phyloP scores from a whole-genome alignment of 768 basidiomycete species.

The Stropharia rugosoannulata region DNA sequence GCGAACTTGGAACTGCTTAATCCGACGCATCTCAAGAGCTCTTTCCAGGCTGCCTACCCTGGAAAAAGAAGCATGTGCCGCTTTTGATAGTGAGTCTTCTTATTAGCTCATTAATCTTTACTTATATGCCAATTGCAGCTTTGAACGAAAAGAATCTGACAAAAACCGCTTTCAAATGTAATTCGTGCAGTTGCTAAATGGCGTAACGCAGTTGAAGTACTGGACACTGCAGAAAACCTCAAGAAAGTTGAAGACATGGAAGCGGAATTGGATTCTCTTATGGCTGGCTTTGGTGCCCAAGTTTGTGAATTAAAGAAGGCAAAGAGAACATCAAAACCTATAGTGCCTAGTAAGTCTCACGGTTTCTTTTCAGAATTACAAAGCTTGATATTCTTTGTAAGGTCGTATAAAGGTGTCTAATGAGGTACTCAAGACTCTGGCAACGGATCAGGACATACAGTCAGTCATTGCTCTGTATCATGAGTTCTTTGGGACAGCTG shows the following conservation, averaged over 20 bases:
- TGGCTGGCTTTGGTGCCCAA: conserved; percentile 13
- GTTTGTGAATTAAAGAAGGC: neutral
- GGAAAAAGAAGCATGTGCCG: neutral
- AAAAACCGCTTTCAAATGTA: conserved; percentile 12
- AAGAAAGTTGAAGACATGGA: conserved; percentile 14
- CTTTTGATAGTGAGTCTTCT: conserved; percentile 11
- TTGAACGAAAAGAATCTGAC: conserved; percentile 13
- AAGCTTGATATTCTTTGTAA: neutral
- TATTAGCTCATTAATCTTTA: neutral
- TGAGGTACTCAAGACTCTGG: conserved; percentile 9
- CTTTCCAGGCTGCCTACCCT: neutral
- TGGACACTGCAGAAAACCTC: conserved; percentile 1
- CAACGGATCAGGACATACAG: conserved; percentile 14
- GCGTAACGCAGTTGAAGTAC: conserved; percentile 10
- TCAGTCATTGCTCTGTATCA: conserved; percentile 17
- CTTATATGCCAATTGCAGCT: conserved; percentile 1
- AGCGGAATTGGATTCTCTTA: conserved; percentile 13
- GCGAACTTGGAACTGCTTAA: conserved; percentile 7
- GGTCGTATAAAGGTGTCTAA: neutral
- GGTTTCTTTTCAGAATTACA: neutral
- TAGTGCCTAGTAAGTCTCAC: neutral
- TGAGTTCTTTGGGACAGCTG: conserved; percentile 11
- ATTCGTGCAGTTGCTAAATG: conserved; percentile 20
- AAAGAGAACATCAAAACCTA: neutral
- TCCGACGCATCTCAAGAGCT: neutral